phyloP scores from a whole-genome alignment of 805 yeast genomes.

The Starmerella potacharoeniae region DNA sequence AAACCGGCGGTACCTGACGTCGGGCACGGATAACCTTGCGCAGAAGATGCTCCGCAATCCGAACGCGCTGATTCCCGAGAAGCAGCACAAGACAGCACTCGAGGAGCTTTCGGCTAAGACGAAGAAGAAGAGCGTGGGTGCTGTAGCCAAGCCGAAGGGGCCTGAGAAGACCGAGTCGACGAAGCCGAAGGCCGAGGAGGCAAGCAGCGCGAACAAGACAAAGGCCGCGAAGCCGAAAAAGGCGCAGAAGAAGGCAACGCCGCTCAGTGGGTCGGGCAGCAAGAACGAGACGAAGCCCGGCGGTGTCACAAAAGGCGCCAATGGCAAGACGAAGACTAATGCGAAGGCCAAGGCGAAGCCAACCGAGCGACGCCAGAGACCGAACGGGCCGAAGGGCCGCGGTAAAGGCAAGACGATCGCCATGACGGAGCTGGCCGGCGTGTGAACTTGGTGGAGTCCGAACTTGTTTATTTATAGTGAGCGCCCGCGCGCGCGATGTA shows the following conservation, averaged over 20 bases:
- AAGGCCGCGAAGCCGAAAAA: background rate
- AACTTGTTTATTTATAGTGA: background rate
- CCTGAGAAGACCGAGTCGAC: no score
- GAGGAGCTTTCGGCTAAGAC: slow-evolving; percentile 15
- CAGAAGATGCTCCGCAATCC: slow-evolving; percentile 23
- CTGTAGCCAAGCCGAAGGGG: no score
- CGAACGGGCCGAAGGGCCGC: slow-evolving; percentile 2
- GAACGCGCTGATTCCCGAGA: slow-evolving; percentile 18
- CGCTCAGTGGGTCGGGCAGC: background rate
- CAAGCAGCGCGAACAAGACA: background rate
- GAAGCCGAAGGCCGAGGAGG: no score
- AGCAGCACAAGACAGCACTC: slow-evolving; percentile 18
- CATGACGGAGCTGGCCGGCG: background rate
- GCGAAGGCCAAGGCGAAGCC: background rate
- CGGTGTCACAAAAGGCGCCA: background rate
- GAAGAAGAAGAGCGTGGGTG: background rate
- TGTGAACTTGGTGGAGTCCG: background rate
- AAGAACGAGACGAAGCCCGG: background rate
- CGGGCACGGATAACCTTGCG: slow-evolving; percentile 28
- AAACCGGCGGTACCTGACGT: slow-evolving; percentile 26
- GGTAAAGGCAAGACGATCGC: background rate
- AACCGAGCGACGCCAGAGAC: background rate
- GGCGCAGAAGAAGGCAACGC: background rate
- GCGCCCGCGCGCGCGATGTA: background rate
- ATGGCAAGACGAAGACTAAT: background rate